phyloP scores from a whole-genome alignment of 805 yeast species.

The Torulaspora maleeae region DNA sequence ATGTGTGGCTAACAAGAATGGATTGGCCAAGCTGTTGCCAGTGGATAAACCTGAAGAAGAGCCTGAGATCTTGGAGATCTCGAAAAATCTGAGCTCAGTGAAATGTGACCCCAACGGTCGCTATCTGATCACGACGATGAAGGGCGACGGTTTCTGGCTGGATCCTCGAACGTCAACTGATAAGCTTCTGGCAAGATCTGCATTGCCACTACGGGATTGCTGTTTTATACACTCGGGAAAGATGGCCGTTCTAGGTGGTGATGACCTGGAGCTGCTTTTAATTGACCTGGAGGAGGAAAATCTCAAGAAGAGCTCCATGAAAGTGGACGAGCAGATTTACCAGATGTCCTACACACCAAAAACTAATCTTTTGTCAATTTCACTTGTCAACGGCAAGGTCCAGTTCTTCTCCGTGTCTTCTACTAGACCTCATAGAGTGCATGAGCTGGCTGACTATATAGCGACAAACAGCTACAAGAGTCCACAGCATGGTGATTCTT shows the following conservation, averaged over 20 bases:
- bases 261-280: slow-evolving; percentile 52
- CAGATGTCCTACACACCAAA: slow-evolving; percentile 52
- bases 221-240: slow-evolving; percentile 58
- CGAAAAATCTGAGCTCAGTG: slow-evolving; percentile 43
- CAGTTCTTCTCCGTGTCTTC: slow-evolving; percentile 49
- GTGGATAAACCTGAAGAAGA: slow-evolving; percentile 49
- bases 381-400: slow-evolving; percentile 56
- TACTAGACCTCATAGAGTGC: slow-evolving; percentile 49
- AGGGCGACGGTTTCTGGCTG: slow-evolving; percentile 28
- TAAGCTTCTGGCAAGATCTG: slow-evolving; percentile 39
- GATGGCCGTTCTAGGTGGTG: slow-evolving; percentile 59
- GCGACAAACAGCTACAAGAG: slow-evolving; percentile 29
- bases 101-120: slow-evolving; percentile 13
- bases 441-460: slow-evolving; percentile 41
- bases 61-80: slow-evolving; percentile 54
- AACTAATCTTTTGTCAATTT: slow-evolving; percentile 53
- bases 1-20: slow-evolving; percentile 50
- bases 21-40: slow-evolving; percentile 50
- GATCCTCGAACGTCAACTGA: slow-evolving; percentile 27
- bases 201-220: slow-evolving; percentile 42
- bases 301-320: slow-evolving; percentile 30
- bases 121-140: slow-evolving; percentile 24
- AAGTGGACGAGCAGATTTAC: slow-evolving; percentile 51
- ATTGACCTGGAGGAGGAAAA: slow-evolving; percentile 38
- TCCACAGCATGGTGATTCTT: neutral